A percentile compares a stretch with the other conserved stretches of the same genome.
Conservation (phyloP, 176 grass and related monocot species). For the Carex cristatella region DNA sequence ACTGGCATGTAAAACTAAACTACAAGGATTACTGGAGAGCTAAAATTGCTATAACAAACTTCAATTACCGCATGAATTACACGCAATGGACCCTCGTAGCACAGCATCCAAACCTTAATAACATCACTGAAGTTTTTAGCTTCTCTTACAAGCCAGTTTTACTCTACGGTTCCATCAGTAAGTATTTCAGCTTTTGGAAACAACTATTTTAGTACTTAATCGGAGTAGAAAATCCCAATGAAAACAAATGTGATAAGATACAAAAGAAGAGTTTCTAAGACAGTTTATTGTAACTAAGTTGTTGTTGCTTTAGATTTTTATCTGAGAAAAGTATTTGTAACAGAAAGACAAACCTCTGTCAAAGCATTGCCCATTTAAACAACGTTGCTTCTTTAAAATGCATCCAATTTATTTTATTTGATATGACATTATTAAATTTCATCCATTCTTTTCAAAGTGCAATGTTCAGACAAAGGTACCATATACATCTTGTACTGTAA, state of each 20-base stretch:
- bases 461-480: not conserved
- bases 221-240: not conserved
- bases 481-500: not conserved
- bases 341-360: too few species aligned
- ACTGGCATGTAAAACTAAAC: conserved; percentile 98
- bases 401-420: too few species aligned
- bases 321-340: too few species aligned
- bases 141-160: conserved; percentile 79
- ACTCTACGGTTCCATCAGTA: conserved; percentile 60
- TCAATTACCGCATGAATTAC: conserved; percentile 92
- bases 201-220: not conserved
- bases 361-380: not conserved
- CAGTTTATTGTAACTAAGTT: not conserved
- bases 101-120: conserved; percentile 84
- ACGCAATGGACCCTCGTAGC: conserved; percentile 87
- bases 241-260: not conserved
- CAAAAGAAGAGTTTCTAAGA: not conserved
- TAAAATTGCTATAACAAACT: conserved; percentile 86
- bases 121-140: conserved; percentile 79
- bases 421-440: not conserved
- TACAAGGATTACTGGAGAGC: conserved; percentile 95
- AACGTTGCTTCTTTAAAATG: not conserved
- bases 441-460: not conserved
- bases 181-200: not conserved
- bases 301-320: too few species aligned